Percentiles rank a stretch among this genome's conserved stretches.
Conservation (phyloP, 164 flowering plant species). For the Berberis thunbergii region DNA sequence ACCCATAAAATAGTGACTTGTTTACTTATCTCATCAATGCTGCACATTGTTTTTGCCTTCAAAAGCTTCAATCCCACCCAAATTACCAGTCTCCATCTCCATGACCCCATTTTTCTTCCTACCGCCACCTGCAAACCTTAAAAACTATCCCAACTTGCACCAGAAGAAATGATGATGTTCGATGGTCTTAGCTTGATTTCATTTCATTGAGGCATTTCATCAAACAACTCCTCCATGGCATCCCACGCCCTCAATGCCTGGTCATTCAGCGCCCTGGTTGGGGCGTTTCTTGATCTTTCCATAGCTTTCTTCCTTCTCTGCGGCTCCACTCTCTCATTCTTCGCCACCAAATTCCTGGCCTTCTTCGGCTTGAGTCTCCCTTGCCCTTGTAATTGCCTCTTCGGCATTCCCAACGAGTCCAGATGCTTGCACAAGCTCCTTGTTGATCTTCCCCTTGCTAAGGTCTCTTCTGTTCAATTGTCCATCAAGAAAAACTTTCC, state of each 20-base stretch:
- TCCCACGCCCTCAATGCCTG: constrained; percentile 38
- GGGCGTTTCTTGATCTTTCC: constrained; percentile 75
- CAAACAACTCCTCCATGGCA: constrained; percentile 18
- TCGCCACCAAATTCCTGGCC: constrained; percentile 43
- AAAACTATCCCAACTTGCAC: background rate
- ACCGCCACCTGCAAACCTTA: background rate
- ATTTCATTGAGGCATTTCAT: background rate
- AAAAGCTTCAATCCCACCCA: background rate
- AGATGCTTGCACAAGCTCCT: constrained; percentile 43
- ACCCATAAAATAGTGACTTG: no score
- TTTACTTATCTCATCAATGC: background rate
- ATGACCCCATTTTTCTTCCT: background rate
- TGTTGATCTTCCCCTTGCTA: constrained; percentile 37
- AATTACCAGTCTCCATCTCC: background rate
- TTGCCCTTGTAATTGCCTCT: constrained; percentile 67
- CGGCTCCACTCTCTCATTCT: constrained; percentile 48
- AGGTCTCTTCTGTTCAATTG: constrained; percentile 40
- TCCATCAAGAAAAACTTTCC: constrained; percentile 49
- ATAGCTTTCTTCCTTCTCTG: constrained; percentile 59
- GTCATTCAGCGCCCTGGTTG: constrained; percentile 59
- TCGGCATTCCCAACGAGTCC: constrained; percentile 25
- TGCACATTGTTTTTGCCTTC: background rate
- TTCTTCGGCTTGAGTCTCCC: constrained; percentile 62
- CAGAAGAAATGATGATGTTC: background rate
- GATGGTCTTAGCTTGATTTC: background rate